phyloP scores from a whole-genome alignment of 2,329 filamentous ascomycete genomes.

The Calcarisporium arbuscula region DNA sequence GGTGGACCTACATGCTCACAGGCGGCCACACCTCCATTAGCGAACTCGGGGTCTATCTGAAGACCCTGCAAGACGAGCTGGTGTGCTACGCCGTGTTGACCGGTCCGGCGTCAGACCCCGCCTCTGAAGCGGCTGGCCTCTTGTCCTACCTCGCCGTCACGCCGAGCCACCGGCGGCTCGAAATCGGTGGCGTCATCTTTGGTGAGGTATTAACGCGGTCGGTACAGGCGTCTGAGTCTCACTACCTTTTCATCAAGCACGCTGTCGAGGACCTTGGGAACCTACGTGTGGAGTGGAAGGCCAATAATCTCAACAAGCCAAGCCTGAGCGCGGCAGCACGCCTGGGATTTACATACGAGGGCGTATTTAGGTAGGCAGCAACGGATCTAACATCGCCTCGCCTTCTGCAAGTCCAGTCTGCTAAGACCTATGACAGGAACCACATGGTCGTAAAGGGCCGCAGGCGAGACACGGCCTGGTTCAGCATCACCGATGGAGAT shows the following conservation, averaged over 20 bases:
- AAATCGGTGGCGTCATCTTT: slow-evolving; percentile 52
- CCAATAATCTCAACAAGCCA: slow-evolving; percentile 47
- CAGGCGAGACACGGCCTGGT: slow-evolving; percentile 55
- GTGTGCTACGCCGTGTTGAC: slow-evolving; percentile 41
- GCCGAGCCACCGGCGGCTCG: slow-evolving; percentile 41
- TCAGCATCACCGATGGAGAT: slow-evolving; percentile 51
- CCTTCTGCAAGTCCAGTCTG: not conserved
- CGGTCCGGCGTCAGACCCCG: slow-evolving; percentile 13
- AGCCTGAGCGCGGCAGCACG: slow-evolving; percentile 49
- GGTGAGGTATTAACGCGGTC: slow-evolving; percentile 45
- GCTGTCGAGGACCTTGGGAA: slow-evolving; percentile 48
- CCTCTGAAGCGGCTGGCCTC: slow-evolving; percentile 32
- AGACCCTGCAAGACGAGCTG: too few relatives aligned
- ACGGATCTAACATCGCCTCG: not conserved
- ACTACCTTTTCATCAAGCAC: slow-evolving; percentile 48
- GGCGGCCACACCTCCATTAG: slow-evolving; percentile 13
- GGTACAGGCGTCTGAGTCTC: slow-evolving; percentile 48
- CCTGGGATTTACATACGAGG: slow-evolving; percentile 54
- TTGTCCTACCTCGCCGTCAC: slow-evolving; percentile 41
- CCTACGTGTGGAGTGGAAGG: slow-evolving; percentile 59
- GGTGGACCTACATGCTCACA: slow-evolving; percentile 28
- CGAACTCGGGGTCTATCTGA: slow-evolving; percentile 18
- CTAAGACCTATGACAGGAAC: slow-evolving; percentile 26
- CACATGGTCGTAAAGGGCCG: slow-evolving; percentile 54
- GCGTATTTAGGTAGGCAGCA: slow-evolving; percentile 42